Percentiles rank a stretch among this genome's conserved stretches.
Evolutionary conservation across 2,329 filamentous ascomycete genomes (phyloP).

Genomic region (Paecilomyces variotii): DNA sequence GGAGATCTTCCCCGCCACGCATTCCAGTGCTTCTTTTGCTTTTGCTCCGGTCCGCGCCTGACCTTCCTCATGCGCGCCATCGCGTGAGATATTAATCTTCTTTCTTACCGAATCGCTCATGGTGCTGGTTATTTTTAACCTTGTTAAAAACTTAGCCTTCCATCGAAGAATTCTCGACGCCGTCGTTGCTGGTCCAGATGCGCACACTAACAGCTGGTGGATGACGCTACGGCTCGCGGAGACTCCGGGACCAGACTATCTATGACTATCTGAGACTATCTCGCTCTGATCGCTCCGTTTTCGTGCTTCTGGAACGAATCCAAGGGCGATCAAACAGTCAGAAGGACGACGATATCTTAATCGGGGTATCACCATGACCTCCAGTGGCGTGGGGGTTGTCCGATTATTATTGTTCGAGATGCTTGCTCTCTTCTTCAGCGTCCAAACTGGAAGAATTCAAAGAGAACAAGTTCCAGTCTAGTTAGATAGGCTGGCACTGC

Average conservation of each 20-base stretch:
- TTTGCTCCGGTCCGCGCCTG: neutral
- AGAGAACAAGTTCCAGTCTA: neutral
- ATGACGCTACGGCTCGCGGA: neutral
- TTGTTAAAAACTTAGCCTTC: neutral
- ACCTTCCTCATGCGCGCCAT: neutral
- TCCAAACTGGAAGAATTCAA: neutral
- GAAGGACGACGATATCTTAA: neutral
- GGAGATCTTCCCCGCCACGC: neutral
- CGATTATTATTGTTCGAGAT: neutral
- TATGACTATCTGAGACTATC: too few relatives aligned
- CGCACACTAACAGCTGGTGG: neutral
- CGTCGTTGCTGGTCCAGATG: neutral
- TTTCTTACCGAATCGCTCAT: neutral
- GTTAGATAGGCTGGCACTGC: neutral
- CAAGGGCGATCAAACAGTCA: neutral
- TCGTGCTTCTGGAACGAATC: neutral
- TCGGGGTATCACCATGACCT: neutral
- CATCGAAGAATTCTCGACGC: neutral
- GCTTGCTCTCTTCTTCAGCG: neutral
- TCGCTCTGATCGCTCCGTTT: neutral
- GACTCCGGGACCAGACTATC: neutral
- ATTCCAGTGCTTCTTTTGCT: neutral
- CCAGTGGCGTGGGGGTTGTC: neutral
- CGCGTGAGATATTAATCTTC: neutral
- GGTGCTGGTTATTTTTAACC: neutral